Percentiles rank a stretch among this genome's conserved stretches.
Conservation (phyloP, 2,329 filamentous ascomycete genomes). For the Alternaria triticina region DNA sequence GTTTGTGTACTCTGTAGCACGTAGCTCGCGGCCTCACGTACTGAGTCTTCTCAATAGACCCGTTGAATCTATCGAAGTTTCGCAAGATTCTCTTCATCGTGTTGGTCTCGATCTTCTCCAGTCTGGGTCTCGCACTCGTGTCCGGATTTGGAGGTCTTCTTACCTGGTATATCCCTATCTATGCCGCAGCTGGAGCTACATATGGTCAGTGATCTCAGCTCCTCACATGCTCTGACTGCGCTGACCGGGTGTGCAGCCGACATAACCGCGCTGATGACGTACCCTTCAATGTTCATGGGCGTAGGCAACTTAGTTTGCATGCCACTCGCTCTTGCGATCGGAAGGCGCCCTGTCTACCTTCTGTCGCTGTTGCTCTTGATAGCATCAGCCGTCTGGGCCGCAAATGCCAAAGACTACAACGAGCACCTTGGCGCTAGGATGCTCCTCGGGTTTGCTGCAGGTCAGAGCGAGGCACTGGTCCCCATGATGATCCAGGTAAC, state of each 20-base stretch:
- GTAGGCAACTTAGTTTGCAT: constrained; percentile 28
- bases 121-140: constrained; percentile 48
- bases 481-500: constrained; percentile 48
- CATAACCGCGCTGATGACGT: constrained; percentile 46
- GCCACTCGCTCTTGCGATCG: constrained; percentile 29
- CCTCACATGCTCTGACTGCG: constrained; percentile 29
- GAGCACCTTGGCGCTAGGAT: constrained; percentile 50
- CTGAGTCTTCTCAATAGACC: constrained; percentile 29
- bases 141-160: constrained; percentile 53
- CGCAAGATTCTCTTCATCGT: constrained; percentile 37
- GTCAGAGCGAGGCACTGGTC: constrained; percentile 53
- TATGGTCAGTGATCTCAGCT: not conserved
- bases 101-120: constrained; percentile 45
- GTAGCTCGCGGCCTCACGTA: not conserved
- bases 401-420: constrained; percentile 19
- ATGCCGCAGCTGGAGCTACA: constrained; percentile 25
- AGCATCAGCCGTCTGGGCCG: constrained; percentile 11
- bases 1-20: constrained; percentile 10
- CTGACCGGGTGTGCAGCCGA: constrained; percentile 42
- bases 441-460: constrained; percentile 50
- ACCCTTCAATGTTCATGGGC: constrained; percentile 36
- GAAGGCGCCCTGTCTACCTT: constrained; percentile 28
- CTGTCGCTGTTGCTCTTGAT: constrained; percentile 21
- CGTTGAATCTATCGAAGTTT: constrained; percentile 36
- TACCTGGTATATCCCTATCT: constrained; percentile 51